These are phyloP conservation scores for Lactarius deliciosus DNA, from an alignment of 768 basidiomycete genomes.

Conservation along the genomic window DNA sequence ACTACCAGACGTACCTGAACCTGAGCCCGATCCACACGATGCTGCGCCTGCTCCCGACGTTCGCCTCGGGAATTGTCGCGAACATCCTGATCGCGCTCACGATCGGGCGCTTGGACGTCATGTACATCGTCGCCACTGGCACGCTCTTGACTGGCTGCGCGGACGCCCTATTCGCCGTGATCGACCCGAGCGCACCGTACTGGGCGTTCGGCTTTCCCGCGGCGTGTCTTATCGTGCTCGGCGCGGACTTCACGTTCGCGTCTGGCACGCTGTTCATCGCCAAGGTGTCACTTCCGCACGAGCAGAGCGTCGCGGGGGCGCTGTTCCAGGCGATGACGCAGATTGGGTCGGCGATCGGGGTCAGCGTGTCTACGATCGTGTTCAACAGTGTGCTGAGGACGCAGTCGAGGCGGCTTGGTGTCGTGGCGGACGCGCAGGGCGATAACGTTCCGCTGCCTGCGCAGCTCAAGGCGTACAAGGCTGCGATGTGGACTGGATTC, in stretches of 20 bases:
- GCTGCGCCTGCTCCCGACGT: conserved; percentile 69
- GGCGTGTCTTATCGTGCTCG: conserved; percentile 62
- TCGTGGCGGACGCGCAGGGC: conserved; percentile 34
- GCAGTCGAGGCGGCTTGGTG: conserved; percentile 37
- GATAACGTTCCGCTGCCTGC: conserved; percentile 39
- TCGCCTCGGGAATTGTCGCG: conserved; percentile 59
- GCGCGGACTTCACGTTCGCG: conserved; percentile 76
- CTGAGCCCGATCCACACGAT: conserved; percentile 60
- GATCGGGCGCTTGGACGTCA: conserved; percentile 53
- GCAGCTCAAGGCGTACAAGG: conserved; percentile 54
- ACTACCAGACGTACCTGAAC: conserved; percentile 64
- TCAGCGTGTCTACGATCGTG: conserved; percentile 71
- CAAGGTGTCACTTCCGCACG: conserved; percentile 60
- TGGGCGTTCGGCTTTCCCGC: conserved; percentile 81
- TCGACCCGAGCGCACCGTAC: conserved; percentile 54
- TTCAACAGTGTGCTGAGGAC: conserved; percentile 52
- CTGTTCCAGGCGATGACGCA: conserved; percentile 82
- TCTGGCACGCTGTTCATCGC: conserved; percentile 75
- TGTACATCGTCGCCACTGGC: conserved; percentile 58
- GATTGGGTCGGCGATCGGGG: conserved; percentile 69
- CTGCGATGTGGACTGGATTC: conserved; percentile 64
- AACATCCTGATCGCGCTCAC: conserved; percentile 65
- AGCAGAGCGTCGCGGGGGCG: conserved; percentile 75
- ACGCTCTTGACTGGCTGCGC: conserved; percentile 58
- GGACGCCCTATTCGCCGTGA: conserved; percentile 66